Base-by-base conservation (phyloP, 2,329 filamentous ascomycete species). In the Epichloe elymi region DNA sequence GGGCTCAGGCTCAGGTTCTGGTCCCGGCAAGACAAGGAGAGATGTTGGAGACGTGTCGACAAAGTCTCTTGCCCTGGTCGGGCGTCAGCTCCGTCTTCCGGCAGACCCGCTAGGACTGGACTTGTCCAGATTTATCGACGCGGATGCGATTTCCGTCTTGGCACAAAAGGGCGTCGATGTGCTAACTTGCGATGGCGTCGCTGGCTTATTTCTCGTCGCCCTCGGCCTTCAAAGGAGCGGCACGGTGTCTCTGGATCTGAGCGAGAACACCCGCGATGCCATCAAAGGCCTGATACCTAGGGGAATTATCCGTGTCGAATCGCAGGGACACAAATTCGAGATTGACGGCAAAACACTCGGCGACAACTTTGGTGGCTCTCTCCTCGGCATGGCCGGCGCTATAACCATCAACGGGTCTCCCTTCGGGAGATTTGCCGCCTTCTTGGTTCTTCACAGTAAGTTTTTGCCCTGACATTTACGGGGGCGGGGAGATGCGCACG, bases 111-210 rank as follows among this genome's bases (percentile, higher is more conserved):
- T 35, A 3, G 30, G 15, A 11, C n/a, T 55, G 12, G 61, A 66
- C 49, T 39, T 66, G 2, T 65, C 61, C 12, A 52, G 54, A 2
- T 53, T 64, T 8, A 51, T 67, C 19, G 61, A 59, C 17, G 58
- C 63, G 5, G 54, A 60, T n/a, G 58, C 58, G 1, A 50, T 68
- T 7, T 66, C 65, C 0, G 57, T 55, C 7, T 55, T 62, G 2
- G 41, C 57, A 1, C 66, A 68, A 50, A 58, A 56, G 4, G 59
- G 57, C 15, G 48, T 65, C 14, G 59, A 68, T 20, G 51, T 59
- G 0, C 56, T 69, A 12, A 61, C 56, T 0, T 67, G 65, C 44
- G 56, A 64, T 52, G 66, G 66, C 11, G 51, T 68, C 5, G 65
- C 62, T 5, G 66, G 65, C 2, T 8, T 67, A 6, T 51, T 55